Conservation (phyloP, 805 yeast genomes). For the Lachancea kluyveri region DNA sequence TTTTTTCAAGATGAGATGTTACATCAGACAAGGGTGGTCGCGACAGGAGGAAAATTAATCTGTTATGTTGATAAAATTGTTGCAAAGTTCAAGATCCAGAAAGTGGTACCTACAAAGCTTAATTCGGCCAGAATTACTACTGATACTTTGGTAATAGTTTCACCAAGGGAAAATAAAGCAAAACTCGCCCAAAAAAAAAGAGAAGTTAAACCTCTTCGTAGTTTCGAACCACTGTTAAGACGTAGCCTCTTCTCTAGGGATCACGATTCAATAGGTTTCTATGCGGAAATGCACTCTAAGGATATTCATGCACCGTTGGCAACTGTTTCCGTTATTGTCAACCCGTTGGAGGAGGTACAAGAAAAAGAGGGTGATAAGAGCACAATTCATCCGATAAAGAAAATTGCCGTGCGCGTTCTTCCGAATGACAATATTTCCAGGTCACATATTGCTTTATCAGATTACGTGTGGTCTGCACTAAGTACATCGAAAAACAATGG, state of each 20-base stretch:
- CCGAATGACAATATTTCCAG: slow-evolving; percentile 10
- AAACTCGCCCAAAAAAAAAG: slow-evolving; percentile 15
- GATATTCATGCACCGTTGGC: slow-evolving; percentile 22
- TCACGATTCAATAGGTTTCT: slow-evolving; percentile 1
- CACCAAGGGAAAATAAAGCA: slow-evolving; percentile 51
- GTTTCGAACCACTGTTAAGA: too few species aligned
- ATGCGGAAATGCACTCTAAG: slow-evolving; percentile 5
- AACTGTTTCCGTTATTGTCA: slow-evolving; percentile 24
- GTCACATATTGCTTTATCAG: slow-evolving; percentile 39
- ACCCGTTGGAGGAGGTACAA: slow-evolving; percentile 15
- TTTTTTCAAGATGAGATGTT: slow-evolving; percentile 67
- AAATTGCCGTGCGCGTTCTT: slow-evolving; percentile 13
- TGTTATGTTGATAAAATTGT: slow-evolving; percentile 61
- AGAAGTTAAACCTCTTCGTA: slow-evolving; percentile 19
- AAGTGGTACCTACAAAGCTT: slow-evolving; percentile 36
- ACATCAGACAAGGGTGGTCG: slow-evolving; percentile 74
- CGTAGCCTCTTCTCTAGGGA: too few species aligned
- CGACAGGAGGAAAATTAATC: slow-evolving; percentile 49
- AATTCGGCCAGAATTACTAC: slow-evolving; percentile 50
- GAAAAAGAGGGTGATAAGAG: slow-evolving; percentile 2
- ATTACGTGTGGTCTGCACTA: slow-evolving; percentile 35
- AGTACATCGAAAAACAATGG: slow-evolving; percentile 38
- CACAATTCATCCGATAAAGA: slow-evolving; percentile 13
- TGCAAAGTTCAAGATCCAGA: slow-evolving; percentile 52
- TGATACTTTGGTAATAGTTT: slow-evolving; percentile 65